Evolutionary conservation across 2,329 filamentous ascomycete species (phyloP), one percentile per base, ranked within the genome.

Genomic region (Thelonectria olida): DNA sequence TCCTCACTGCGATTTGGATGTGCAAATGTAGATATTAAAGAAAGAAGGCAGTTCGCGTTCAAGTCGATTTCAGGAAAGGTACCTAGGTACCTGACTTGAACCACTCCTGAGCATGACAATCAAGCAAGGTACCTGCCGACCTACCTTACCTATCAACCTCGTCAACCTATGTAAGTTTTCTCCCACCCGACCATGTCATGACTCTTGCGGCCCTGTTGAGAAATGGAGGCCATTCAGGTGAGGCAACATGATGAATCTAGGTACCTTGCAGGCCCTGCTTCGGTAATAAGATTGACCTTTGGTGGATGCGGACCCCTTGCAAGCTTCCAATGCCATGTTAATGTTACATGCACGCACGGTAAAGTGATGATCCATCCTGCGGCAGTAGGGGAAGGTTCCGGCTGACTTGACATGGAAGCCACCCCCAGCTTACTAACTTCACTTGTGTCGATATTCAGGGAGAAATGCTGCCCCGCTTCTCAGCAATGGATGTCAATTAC

Each of bases 391-490:
- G 36, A 52, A 34, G 50, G 48, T 45, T 48, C 8, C 39, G 48
- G 39, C 31, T 23, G 23, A 48, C 41, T 36, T 47, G 28, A 39
- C 48, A 28, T 47, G 38, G 23, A 20, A 25, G 34, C 36, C 39
- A 13, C 23, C 39, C 8, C 25, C 39, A 44, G 50, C 50, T 53
- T 25, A 53, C 25, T 42, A 53, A 53, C 54, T 28, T 58, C 31
- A n/a, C n/a, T 34, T 3, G 31, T 34, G 31, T 34, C 31, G 31
- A 59, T 54, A n/a, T 54, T 49, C 36, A 45, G 51, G 45, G 51
- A 60, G 57, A 60, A 60, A 60, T 60, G 51, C 38, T 50, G 57
- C 57, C 57, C 57, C 57, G 57, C 57, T 55, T 47, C 34, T 54
- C 27, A 41, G 41, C 45, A 55, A 55, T 51, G 45, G 27, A 31